Percentiles rank a stretch among this genome's conserved stretches.
Evolutionary conservation across 805 yeast genomes (phyloP).

Genomic region (Yamadazyma tumulicola): DNA sequence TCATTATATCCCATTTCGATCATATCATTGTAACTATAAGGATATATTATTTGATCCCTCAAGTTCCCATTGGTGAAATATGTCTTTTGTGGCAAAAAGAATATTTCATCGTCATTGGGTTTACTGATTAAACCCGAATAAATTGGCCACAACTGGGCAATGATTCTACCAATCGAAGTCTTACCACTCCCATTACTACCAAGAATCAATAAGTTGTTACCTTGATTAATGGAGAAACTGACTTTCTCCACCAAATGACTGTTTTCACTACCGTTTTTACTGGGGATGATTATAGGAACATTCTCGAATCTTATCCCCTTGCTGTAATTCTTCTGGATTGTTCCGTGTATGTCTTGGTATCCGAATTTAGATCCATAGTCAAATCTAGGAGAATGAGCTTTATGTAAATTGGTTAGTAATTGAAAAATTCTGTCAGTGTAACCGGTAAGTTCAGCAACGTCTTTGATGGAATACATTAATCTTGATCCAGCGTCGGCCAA

Average conservation of each 20-base stretch:
- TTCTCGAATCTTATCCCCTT: slow-evolving; percentile 78
- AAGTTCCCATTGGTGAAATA: slow-evolving; percentile 81
- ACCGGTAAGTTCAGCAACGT: slow-evolving; percentile 86
- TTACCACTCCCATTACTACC: slow-evolving; percentile 93
- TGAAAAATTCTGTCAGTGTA: slow-evolving; percentile 83
- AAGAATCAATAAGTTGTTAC: slow-evolving; percentile 70
- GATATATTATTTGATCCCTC: slow-evolving; percentile 89
- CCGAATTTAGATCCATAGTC: slow-evolving; percentile 46
- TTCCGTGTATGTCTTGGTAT: slow-evolving; percentile 63
- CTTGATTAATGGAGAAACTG: slow-evolving; percentile 54
- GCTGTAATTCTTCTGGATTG: slow-evolving; percentile 69
- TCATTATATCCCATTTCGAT: slow-evolving; percentile 68
- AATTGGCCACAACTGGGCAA: slow-evolving; percentile 91
- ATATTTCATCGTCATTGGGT: slow-evolving; percentile 65
- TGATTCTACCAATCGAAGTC: slow-evolving; percentile 75
- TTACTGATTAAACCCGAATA: slow-evolving; percentile 79
- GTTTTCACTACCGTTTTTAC: slow-evolving; percentile 56
- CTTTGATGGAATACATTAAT: slow-evolving; percentile 91
- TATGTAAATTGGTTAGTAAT: slow-evolving; percentile 71
- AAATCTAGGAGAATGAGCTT: slow-evolving; percentile 66
- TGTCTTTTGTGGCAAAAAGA: slow-evolving; percentile 82
- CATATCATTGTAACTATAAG: slow-evolving; percentile 75
- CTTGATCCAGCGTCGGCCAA: slow-evolving; percentile 95
- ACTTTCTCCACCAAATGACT: slow-evolving; percentile 56
- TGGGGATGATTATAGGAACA: slow-evolving; percentile 78